Base-by-base conservation (phyloP, 2,329 filamentous ascomycete species). In the Stagonosporopsis vannaccii region DNA sequence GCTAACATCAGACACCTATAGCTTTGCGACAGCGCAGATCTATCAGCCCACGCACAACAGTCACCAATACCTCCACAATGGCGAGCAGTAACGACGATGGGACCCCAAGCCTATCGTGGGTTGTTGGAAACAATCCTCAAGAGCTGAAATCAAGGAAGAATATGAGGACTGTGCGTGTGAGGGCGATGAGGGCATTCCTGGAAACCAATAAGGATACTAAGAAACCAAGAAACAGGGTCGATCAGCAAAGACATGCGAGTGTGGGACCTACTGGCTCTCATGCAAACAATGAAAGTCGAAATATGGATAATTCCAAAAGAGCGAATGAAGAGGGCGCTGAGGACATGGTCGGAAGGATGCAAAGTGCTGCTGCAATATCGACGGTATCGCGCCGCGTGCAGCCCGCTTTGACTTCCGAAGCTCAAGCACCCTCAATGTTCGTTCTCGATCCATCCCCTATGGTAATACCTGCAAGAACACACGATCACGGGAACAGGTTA, bases 81-180 rank as follows among this genome's bases (percentile, higher is more conserved):
- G n/a, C 39, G 4, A 23, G 2, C 4, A 42, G 8, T 8, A 42
- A 22, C 20, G 22, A 28, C 50, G 26, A 46, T 42, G 35, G 43
- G 12, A 32, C 46, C 45, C 63, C 51, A 26, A 53, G 39, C 30
- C 59, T 75, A 33, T 59, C 60, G 3, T 77, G 73, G 53, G 72
- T 77, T 55, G 75, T 71, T 25, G 70, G 65, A 47, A 70, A 40
- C 26, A 67, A 66, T 13, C 74, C 66, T 22, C 65, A 58, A 5
- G 68, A 72, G 15, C 68, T 77, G 54, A 75, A 69, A 55, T 56
- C 69, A 7, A 70, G 62, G 45, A 58, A 62, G 39, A 59, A 61
- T 26, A 75, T 77, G 73, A 71, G 68, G 17, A 58, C 51, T 28
- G 70, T 76, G 32, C 73, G 75, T 33, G 72, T 72, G 39, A 63